A percentile compares a stretch with the other conserved stretches of the same genome.
These are phyloP conservation scores for Talaromyces trachyspermus DNA, from an alignment of 495 filamentous ascomycete genomes.

Conservation along the genomic window DNA sequence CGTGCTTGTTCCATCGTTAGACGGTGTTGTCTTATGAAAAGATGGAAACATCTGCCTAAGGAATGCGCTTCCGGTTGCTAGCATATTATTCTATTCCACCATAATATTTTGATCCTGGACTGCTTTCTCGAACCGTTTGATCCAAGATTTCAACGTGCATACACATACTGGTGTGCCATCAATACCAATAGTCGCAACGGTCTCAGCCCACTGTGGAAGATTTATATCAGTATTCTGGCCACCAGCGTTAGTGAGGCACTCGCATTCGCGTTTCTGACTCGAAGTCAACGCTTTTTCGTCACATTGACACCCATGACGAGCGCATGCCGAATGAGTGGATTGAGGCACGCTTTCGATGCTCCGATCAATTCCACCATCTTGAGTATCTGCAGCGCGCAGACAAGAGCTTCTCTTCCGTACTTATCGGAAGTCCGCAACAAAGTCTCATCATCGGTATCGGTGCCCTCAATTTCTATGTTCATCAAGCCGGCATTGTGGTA, in stretches of 20 bases:
- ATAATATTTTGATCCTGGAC: background rate
- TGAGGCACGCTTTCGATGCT: background rate
- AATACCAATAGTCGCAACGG: background rate
- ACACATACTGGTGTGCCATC: conserved; percentile 2
- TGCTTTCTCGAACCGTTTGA: background rate
- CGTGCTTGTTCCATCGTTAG: too few species aligned
- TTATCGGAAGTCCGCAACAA: background rate
- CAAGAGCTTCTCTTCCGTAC: conserved; percentile 3
- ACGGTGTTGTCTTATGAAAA: too few species aligned
- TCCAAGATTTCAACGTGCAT: background rate
- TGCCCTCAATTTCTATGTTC: background rate
- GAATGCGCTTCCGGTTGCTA: too few species aligned
- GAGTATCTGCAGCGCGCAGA: conserved; percentile 5
- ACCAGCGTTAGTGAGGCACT: background rate
- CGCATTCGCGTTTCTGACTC: background rate
- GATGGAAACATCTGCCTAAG: too few species aligned
- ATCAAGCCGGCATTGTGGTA: background rate
- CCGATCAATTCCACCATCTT: background rate
- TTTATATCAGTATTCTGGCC: background rate
- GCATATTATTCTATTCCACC: too few species aligned
- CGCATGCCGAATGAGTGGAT: background rate
- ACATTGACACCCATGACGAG: background rate
- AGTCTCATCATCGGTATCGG: background rate
- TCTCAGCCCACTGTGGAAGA: conserved; percentile 1
- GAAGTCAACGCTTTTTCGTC: background rate